A percentile compares a stretch with the other conserved stretches of the same genome.
Conservation (phyloP, 1,139 yeast genomes). For the Geotrichum phurueaensis region DNA sequence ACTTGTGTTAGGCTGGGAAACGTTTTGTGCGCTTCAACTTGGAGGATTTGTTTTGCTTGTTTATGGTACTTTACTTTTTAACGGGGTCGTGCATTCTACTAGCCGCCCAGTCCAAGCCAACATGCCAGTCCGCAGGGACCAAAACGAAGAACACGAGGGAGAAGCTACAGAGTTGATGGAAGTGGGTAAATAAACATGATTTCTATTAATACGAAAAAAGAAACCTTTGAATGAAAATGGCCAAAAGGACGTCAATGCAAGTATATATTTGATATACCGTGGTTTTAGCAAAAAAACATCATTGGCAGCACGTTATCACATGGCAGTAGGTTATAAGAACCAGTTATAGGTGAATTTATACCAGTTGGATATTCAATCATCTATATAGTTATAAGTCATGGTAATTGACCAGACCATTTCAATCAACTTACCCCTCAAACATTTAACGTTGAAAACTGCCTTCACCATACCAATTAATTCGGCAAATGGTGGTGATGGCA, state of each 20-base stretch:
- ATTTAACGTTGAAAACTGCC: too few relatives aligned
- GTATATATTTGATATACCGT: too few relatives aligned
- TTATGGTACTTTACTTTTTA: slow-evolving; percentile 68
- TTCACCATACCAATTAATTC: too few relatives aligned
- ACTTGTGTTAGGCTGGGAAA: slow-evolving; percentile 68
- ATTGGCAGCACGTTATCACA: too few relatives aligned
- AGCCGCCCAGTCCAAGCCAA: not conserved
- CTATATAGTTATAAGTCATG: too few relatives aligned
- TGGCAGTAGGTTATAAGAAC: too few relatives aligned
- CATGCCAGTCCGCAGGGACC: not conserved
- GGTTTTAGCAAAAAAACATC: too few relatives aligned
- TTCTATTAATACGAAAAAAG: not conserved
- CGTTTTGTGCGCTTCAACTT: slow-evolving; percentile 54
- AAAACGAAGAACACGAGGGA: not conserved
- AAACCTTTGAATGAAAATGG: not conserved
- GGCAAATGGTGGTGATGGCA: too few relatives aligned
- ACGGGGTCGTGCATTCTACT: slow-evolving; percentile 47
- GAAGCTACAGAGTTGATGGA: not conserved
- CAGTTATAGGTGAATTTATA: too few relatives aligned
- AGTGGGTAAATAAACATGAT: not conserved
- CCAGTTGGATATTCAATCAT: too few relatives aligned
- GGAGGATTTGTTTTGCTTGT: slow-evolving; percentile 63
- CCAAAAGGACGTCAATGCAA: not conserved
- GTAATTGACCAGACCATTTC: too few relatives aligned
- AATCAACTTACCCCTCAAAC: too few relatives aligned